Percentiles rank a stretch among this genome's conserved stretches.
Evolutionary conservation across 768 basidiomycete genomes (phyloP).

Genomic region (Lactifluus piperatus): DNA sequence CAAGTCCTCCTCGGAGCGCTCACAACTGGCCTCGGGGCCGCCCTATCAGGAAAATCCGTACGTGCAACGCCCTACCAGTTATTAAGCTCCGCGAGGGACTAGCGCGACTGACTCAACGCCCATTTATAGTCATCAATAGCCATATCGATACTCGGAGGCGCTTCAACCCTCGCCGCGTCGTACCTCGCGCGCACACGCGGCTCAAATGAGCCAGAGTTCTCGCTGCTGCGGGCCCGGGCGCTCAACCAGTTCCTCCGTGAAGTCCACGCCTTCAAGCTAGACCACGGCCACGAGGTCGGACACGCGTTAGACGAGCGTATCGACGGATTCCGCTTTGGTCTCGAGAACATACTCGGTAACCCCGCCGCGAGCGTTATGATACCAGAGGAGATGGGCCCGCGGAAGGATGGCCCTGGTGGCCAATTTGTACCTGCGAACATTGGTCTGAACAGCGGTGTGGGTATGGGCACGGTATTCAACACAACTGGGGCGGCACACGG

Average conservation of each 20-base stretch:
- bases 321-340: constrained; percentile 29
- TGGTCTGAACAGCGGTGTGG: neutral
- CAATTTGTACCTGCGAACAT: neutral
- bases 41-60: constrained; percentile 18
- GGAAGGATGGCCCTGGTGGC: neutral
- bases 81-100: neutral
- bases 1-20: constrained; percentile 24
- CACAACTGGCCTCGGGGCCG: constrained; percentile 22
- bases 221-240: constrained; percentile 45
- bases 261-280: constrained; percentile 46
- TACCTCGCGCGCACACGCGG: constrained; percentile 65
- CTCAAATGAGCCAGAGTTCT: constrained; percentile 60
- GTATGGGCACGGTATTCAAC: neutral
- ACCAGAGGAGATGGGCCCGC: neutral
- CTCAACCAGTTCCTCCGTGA: constrained; percentile 63
- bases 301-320: constrained; percentile 31
- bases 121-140: neutral
- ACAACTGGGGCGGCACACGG: neutral
- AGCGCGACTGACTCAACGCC: neutral
- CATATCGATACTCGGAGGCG: constrained; percentile 38
- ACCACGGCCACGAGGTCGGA: constrained; percentile 38
- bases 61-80: neutral
- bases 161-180: constrained; percentile 59
- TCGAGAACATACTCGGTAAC: constrained; percentile 43
- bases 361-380: constrained; percentile 13